phyloP scores from a whole-genome alignment of 805 yeast genomes.

The Clavispora santaluciae region DNA sequence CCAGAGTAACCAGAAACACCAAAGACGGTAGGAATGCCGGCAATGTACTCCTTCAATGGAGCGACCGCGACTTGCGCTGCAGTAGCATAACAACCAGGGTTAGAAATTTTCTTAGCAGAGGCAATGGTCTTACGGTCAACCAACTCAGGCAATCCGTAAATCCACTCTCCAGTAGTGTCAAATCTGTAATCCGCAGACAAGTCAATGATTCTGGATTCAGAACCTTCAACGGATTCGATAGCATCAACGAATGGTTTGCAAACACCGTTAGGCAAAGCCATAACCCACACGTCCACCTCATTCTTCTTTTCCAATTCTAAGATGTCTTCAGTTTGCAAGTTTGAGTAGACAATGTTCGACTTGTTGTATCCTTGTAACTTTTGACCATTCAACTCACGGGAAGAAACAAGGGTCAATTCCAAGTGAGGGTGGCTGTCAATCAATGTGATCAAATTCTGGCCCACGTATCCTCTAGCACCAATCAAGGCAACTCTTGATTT shows the following conservation, averaged over 20 bases:
- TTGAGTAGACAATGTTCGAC: slow-evolving; percentile 72
- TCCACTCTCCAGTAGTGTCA: slow-evolving; percentile 84
- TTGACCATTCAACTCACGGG: slow-evolving; percentile 89
- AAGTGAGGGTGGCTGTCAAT: slow-evolving; percentile 84
- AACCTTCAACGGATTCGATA: slow-evolving; percentile 58
- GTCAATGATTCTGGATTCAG: slow-evolving; percentile 81
- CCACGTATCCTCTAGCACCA: slow-evolving; percentile 98
- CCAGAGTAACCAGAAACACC: slow-evolving; percentile 99
- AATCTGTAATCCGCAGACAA: slow-evolving; percentile 95
- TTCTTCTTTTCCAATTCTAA: slow-evolving; percentile 67
- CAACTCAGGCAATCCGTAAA: slow-evolving; percentile 93
- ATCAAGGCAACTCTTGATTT: slow-evolving; percentile 81
- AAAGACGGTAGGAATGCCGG: slow-evolving; percentile 77
- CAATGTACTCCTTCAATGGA: slow-evolving; percentile 67
- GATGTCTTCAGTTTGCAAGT: slow-evolving; percentile 83
- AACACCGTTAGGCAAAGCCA: slow-evolving; percentile 98
- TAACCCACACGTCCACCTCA: slow-evolving; percentile 93
- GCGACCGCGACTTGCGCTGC: slow-evolving; percentile 92
- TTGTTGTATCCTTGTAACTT: slow-evolving; percentile 84
- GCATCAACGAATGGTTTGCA: slow-evolving; percentile 85
- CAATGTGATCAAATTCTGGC: slow-evolving; percentile 84
- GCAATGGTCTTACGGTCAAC: slow-evolving; percentile 63
- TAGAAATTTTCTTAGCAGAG: slow-evolving; percentile 74
- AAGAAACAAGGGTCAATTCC: slow-evolving; percentile 89
- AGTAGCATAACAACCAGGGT: slow-evolving; percentile 99